These are phyloP conservation scores for Rubroshorea leprosula DNA, from an alignment of 345 rosid genomes.

Conservation along the genomic window DNA sequence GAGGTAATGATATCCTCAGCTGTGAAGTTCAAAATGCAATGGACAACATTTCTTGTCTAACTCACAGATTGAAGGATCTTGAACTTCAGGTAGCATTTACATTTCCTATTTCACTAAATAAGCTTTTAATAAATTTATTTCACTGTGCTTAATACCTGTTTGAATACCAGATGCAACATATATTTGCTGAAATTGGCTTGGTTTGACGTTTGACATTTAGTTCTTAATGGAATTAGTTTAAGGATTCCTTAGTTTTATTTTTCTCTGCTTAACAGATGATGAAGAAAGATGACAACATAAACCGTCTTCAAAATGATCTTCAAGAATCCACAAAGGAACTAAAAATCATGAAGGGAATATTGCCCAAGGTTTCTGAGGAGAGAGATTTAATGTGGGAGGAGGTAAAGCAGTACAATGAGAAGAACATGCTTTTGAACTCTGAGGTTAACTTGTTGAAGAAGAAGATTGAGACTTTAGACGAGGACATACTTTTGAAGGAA, in stretches of 20 bases:
- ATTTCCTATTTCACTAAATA: too few relatives aligned
- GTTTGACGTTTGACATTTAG: not conserved
- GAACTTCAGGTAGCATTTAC: conserved; percentile 64
- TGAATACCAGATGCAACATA: too few relatives aligned
- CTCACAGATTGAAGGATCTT: conserved; percentile 68
- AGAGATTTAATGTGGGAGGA: conserved; percentile 87
- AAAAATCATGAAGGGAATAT: conserved; percentile 36
- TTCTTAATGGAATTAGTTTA: not conserved
- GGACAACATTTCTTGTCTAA: conserved; percentile 61
- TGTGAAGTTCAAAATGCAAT: conserved; percentile 60
- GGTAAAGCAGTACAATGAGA: conserved; percentile 66
- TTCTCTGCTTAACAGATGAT: conserved; percentile 35
- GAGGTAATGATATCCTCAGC: conserved; percentile 71
- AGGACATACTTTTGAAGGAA: conserved; percentile 76
- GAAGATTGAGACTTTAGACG: conserved; percentile 67
- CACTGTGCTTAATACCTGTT: too few relatives aligned
- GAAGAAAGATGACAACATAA: conserved; percentile 70
- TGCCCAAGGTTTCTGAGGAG: conserved; percentile 67
- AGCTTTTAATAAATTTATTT: too few relatives aligned
- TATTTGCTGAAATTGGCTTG: not conserved
- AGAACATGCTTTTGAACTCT: conserved; percentile 73
- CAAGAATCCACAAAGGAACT: conserved; percentile 59
- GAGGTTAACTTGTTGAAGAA: conserved; percentile 60
- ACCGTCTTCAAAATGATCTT: conserved; percentile 47
- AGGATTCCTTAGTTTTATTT: not conserved